These are phyloP conservation scores for Alternaria burnsii DNA, from an alignment of 2,329 filamentous ascomycete genomes.

Conservation along the genomic window DNA sequence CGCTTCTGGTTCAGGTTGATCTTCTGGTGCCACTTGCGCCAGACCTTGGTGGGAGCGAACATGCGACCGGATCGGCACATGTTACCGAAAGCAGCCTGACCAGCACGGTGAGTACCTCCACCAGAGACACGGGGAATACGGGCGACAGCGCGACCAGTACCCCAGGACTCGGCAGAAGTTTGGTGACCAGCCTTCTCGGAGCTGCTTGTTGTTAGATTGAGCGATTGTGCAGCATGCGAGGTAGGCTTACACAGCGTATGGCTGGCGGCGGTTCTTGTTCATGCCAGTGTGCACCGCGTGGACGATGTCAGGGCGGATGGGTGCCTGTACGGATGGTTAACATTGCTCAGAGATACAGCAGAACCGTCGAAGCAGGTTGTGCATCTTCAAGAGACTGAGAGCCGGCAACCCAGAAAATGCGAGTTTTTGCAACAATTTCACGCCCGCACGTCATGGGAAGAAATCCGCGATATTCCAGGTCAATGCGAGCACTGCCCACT, in stretches of 20 bases:
- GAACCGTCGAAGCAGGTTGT: not conserved
- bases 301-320: conserved; percentile 99
- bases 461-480: conserved; percentile 1
- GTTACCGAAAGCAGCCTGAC: conserved; percentile 99
- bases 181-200: conserved; percentile 99
- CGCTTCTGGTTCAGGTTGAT: conserved; percentile 99
- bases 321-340: conserved; percentile 59
- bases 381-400: conserved; percentile 4
- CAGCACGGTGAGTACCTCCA: conserved; percentile 99
- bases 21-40: conserved; percentile 99
- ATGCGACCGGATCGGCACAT: conserved; percentile 99
- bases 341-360: not conserved
- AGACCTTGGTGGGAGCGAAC: conserved; percentile 99
- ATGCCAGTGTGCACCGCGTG: conserved; percentile 99
- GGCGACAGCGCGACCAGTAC: conserved; percentile 96
- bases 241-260: conserved; percentile 84
- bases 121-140: conserved; percentile 99
- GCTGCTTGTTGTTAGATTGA: conserved; percentile 34
- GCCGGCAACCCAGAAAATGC: not conserved
- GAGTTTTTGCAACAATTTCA: conserved; percentile 11
- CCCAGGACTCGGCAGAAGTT: conserved; percentile 99
- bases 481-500: not conserved
- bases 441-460: conserved; percentile 3
- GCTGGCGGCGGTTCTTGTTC: conserved; percentile 99
- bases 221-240: conserved; percentile 4